Percentiles rank a stretch among this genome's conserved stretches.
phyloP scores from a whole-genome alignment of 1,139 yeast genomes.

The Entelexis paramagnoliae region DNA sequence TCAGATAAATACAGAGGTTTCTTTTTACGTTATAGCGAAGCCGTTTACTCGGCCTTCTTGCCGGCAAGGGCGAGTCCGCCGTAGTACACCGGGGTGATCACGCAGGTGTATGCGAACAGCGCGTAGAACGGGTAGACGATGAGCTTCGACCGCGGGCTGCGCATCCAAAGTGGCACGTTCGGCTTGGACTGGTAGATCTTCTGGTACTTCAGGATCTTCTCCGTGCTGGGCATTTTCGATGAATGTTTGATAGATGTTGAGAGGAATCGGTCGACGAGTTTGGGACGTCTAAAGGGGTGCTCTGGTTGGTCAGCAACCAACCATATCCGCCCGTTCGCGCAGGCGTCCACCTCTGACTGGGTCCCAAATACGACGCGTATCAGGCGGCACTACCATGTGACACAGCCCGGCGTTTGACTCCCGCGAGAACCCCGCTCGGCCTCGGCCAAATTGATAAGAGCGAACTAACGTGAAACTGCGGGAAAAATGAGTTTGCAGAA shows the following conservation, averaged over 20 bases:
- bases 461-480: neutral
- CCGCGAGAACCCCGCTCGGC: too few species aligned
- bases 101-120: conserved; percentile 55
- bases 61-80: conserved; percentile 23
- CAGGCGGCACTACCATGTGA: neutral
- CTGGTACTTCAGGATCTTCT: conserved; percentile 34
- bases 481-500: neutral
- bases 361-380: neutral
- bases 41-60: conserved; percentile 24
- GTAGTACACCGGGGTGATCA: conserved; percentile 23
- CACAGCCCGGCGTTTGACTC: neutral
- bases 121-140: conserved; percentile 86
- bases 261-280: neutral
- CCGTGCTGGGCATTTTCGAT: conserved; percentile 11
- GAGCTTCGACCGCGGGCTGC: conserved; percentile 56
- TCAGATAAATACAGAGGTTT: neutral
- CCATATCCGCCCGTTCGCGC: neutral
- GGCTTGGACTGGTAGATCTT: conserved; percentile 33
- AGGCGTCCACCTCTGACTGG: neutral
- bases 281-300: neutral
- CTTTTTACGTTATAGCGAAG: neutral
- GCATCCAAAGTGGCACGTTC: conserved; percentile 34
- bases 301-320: conserved; percentile 18
- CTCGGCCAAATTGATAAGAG: neutral
- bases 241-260: neutral